Evolutionary conservation across 2,329 filamentous ascomycete species (phyloP), one percentile per base, ranked within the genome.

Genomic region (Colletotrichum sp.): DNA sequence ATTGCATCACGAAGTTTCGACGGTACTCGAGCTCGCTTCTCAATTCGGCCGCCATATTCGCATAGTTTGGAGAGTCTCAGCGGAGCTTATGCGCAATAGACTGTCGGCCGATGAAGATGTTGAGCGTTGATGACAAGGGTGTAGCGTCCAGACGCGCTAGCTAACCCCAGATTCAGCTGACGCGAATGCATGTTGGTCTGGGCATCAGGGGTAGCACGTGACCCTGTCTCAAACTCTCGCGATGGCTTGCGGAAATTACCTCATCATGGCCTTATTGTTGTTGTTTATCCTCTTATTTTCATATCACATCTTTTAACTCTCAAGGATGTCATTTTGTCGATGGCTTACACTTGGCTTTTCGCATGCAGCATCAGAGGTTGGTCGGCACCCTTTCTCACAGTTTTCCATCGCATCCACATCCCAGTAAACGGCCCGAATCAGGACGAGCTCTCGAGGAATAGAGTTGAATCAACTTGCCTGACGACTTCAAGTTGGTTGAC

Each of bases 111-210:
- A 32, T 61, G 18, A 22, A 22, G 30, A 18, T 32, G 27, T 16
- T 58, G 58, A 61, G 27, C 25, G 25, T 61, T 61, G 27, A 30
- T 34, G 58, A 32, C 58, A 34, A n/a, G 58, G 58, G 58, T 61
- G 58, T 61, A 8, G 58, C 27, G 28, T 32, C 58, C 27, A 61
- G 58, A 61, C 58, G 58, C 58, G 58, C 28, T 30, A 15, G 28
- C 27, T 58, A 16, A 16, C 55, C 55, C 55, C 55, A 52, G n/a
- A 22, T 30, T 0, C 55, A 22, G 55, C 22, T 18, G 55, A 58
- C 55, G 55, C 55, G 55, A 28, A 61, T 32, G 18, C 58, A 30
- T 30, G 18, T 61, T 61, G 27, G 28, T 22, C 43, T 52, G 43
- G 27, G 27, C 58, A 28, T 32, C 27, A 13, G 58, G 27, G 58